These are phyloP conservation scores for Reticulascus tulasneorum DNA, from an alignment of 2,329 filamentous ascomycete species.

Conservation along the genomic window DNA sequence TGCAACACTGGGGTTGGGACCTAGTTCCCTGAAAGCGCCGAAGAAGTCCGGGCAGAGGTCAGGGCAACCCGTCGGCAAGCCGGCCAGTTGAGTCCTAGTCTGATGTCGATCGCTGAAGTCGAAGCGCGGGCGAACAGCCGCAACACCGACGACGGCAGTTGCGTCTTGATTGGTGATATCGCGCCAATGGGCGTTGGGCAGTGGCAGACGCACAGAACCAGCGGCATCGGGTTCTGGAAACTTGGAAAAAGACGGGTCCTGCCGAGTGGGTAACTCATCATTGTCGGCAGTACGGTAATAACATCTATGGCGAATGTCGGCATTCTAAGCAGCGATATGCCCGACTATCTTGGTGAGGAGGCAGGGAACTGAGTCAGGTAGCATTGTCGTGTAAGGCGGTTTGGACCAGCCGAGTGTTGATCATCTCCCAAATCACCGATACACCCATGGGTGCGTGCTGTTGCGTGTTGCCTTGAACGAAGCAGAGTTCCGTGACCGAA, in stretches of 20 bases:
- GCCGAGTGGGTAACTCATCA: not conserved
- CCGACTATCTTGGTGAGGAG: not conserved
- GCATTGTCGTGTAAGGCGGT: slow-evolving; percentile 1
- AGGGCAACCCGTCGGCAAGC: not conserved
- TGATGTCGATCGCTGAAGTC: slow-evolving; percentile 4
- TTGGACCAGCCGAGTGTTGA: not conserved
- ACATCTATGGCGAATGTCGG: not conserved
- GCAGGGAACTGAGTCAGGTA: slow-evolving; percentile 2
- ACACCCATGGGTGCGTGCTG: no score
- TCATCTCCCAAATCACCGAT: no score
- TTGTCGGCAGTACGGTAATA: not conserved
- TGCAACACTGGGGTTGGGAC: not conserved
- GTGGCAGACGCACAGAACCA: not conserved
- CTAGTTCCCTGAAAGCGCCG: not conserved
- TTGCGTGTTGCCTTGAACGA: not conserved
- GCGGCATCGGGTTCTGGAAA: not conserved
- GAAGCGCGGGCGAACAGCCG: slow-evolving; percentile 5
- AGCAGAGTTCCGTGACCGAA: not conserved
- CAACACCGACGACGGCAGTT: slow-evolving; percentile 2
- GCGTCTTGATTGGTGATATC: slow-evolving; percentile 2
- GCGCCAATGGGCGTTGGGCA: not conserved
- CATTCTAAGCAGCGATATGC: slow-evolving; percentile 3
- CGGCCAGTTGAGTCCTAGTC: slow-evolving; percentile 4
- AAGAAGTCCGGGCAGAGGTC: not conserved
- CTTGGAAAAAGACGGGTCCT: not conserved